Evolutionary conservation across 2,329 filamentous ascomycete species (phyloP).

Genomic region (Thermochaetoides dissita): DNA sequence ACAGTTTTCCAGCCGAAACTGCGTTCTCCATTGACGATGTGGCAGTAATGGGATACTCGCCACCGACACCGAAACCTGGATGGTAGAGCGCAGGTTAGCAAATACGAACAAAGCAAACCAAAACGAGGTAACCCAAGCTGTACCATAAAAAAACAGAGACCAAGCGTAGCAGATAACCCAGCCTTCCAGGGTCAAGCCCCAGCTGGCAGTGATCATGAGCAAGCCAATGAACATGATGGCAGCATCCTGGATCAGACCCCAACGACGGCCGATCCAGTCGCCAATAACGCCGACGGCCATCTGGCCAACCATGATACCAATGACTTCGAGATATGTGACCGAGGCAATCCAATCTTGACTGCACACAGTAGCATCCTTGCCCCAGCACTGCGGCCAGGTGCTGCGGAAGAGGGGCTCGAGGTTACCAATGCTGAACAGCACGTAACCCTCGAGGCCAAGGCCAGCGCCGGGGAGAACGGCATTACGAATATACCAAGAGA

Average conservation of each 20-base stretch:
- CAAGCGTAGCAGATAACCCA: slow-evolving; percentile 97
- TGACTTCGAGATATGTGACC: slow-evolving; percentile 82
- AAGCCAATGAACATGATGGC: slow-evolving; percentile 88
- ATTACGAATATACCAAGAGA: slow-evolving; percentile 80
- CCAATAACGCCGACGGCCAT: slow-evolving; percentile 63
- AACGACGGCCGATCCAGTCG: slow-evolving; percentile 75
- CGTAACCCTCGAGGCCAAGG: slow-evolving; percentile 85
- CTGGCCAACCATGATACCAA: slow-evolving; percentile 90
- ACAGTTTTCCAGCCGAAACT: slow-evolving; percentile 71
- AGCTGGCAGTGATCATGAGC: slow-evolving; percentile 79
- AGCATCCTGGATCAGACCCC: slow-evolving; percentile 91
- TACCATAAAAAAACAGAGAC: slow-evolving; percentile 83
- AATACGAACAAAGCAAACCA: slow-evolving; percentile 1
- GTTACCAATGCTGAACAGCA: slow-evolving; percentile 94
- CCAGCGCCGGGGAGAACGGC: slow-evolving; percentile 87
- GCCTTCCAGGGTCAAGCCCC: slow-evolving; percentile 74
- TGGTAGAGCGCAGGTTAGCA: slow-evolving; percentile 7
- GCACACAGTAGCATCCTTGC: slow-evolving; percentile 45
- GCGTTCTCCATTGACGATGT: slow-evolving; percentile 90
- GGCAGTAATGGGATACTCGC: slow-evolving; percentile 93
- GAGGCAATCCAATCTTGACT: slow-evolving; percentile 66
- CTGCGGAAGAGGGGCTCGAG: slow-evolving; percentile 66
- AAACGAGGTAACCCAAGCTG: slow-evolving; percentile 16
- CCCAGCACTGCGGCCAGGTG: slow-evolving; percentile 71
- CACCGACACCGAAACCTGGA: slow-evolving; percentile 50